These are phyloP conservation scores for Zygosaccharomyces pseudorouxii DNA, from an alignment of 805 yeast genomes.

Conservation along the genomic window DNA sequence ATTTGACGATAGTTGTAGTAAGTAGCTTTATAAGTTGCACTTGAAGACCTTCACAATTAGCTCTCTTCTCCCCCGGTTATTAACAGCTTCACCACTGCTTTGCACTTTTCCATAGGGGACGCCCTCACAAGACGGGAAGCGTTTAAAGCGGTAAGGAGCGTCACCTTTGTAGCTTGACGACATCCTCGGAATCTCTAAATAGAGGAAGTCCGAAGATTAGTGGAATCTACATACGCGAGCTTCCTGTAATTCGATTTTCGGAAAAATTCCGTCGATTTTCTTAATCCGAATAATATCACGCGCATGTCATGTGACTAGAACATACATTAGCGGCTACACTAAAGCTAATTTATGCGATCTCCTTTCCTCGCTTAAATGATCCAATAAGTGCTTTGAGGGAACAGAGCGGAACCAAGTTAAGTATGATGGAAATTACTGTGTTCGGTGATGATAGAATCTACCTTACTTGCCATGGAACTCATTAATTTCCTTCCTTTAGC, in stretches of 20 bases:
- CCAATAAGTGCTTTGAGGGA: too few species aligned
- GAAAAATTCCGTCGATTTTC: background rate
- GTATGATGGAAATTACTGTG: too few species aligned
- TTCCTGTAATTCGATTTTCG: background rate
- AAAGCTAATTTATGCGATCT: too few species aligned
- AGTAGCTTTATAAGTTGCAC: background rate
- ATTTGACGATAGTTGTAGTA: background rate
- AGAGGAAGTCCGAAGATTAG: conserved; percentile 3
- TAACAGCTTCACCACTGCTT: background rate
- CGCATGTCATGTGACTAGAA: background rate
- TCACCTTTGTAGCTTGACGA: conserved; percentile 3
- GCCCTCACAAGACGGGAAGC: conserved; percentile 7
- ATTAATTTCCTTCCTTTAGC: background rate
- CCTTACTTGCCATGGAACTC: too few species aligned
- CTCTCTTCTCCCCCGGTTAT: background rate
- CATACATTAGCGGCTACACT: background rate
- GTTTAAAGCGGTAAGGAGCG: conserved; percentile 1
- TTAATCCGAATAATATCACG: background rate
- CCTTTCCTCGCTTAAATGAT: too few species aligned
- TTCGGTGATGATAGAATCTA: too few species aligned
- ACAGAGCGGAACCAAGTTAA: too few species aligned
- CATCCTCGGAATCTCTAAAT: background rate
- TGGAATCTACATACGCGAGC: background rate
- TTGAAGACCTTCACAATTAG: background rate
- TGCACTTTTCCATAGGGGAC: conserved; percentile 1